Conservation (phyloP, 148 eudicot species). For the Dianthus caryophyllus region DNA sequence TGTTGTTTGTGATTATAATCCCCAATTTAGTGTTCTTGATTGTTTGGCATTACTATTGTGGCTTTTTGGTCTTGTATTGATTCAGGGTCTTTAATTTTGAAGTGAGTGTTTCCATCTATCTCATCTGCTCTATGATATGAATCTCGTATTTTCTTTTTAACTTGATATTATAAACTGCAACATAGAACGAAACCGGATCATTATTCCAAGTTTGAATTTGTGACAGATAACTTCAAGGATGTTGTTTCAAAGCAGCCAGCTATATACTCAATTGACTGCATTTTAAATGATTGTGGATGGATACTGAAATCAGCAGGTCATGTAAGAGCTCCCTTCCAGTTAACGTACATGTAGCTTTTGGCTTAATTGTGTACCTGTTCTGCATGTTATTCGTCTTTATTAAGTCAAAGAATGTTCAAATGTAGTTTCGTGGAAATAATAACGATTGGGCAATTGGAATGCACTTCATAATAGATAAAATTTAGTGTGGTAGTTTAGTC, state of each 20-base stretch:
- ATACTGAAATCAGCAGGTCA: constrained; percentile 52
- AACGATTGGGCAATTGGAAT: not conserved
- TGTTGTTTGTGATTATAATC: no score
- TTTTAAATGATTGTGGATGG: constrained; percentile 71
- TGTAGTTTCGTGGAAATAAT: no score
- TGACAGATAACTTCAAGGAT: constrained; percentile 52
- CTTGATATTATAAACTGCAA: no score
- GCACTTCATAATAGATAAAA: not conserved
- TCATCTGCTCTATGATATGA: no score
- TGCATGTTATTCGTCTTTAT: not conserved
- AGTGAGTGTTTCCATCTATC: no score
- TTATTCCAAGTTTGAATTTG: constrained; percentile 24
- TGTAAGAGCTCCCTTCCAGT: constrained; percentile 30
- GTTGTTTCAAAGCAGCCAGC: constrained; percentile 45
- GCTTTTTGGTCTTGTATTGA: no score
- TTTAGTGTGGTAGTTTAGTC: not conserved
- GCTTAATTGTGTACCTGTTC: not conserved
- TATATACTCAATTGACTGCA: constrained; percentile 82
- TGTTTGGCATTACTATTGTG: no score
- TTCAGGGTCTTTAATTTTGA: no score
- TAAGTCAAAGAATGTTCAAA: not conserved
- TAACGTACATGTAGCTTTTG: not conserved
- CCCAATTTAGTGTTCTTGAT: no score
- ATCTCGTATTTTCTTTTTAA: no score
- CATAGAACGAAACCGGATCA: not conserved